These are phyloP conservation scores for Allomyces arbusculus DNA, from an alignment of 192 early-diverging fungal genomes.

Conservation along the genomic window DNA sequence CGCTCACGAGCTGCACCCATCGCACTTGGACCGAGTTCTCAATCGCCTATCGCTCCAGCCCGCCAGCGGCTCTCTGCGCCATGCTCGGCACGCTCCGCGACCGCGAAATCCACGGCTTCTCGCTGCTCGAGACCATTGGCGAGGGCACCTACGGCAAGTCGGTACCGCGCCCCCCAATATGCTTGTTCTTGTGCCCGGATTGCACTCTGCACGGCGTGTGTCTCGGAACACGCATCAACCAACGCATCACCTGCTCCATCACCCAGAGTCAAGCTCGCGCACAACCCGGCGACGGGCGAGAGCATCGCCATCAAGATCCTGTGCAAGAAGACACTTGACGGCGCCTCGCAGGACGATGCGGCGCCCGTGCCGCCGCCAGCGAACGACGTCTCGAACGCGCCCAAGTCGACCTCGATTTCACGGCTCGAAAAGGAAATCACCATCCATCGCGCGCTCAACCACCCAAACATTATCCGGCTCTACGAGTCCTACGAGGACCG, in stretches of 20 bases:
- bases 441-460: slow-evolving; percentile 21
- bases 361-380: not conserved
- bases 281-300: not conserved
- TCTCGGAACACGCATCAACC: too few relatives aligned
- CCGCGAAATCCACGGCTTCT: not conserved
- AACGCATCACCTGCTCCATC: too few relatives aligned
- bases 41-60: not conserved
- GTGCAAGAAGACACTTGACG: not conserved
- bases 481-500: slow-evolving; percentile 25
- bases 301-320: not conserved
- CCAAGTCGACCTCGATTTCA: not conserved
- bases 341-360: not conserved
- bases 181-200: too few relatives aligned
- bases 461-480: slow-evolving; percentile 35
- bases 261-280: not conserved
- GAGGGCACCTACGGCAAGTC: not conserved
- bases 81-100: not conserved
- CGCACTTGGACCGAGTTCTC: too few relatives aligned
- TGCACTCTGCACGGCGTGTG: too few relatives aligned
- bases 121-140: not conserved
- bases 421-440: slow-evolving; percentile 25
- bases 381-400: not conserved
- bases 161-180: too few relatives aligned
- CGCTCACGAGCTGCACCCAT: too few relatives aligned
- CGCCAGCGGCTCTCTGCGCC: not conserved